These are phyloP conservation scores for Acacia acuminata DNA, from an alignment of 306 rosid genomes.

Conservation along the genomic window DNA sequence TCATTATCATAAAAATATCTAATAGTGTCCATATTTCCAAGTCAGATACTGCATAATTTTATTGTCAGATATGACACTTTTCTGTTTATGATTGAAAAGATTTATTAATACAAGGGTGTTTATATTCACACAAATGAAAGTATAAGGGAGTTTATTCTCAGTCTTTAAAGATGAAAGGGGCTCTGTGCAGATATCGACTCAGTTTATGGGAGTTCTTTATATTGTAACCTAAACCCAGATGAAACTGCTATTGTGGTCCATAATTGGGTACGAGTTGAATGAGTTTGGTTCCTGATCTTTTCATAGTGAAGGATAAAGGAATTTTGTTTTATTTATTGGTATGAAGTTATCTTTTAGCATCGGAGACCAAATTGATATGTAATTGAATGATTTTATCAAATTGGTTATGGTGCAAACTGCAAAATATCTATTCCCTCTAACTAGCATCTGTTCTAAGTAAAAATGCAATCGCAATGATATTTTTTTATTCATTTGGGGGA, in stretches of 20 bases:
- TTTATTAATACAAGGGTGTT: background rate
- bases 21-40: background rate
- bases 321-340: conserved; percentile 2
- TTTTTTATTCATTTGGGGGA: background rate
- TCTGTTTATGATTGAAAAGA: background rate
- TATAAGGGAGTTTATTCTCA: background rate
- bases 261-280: background rate
- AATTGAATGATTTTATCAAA: background rate
- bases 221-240: conserved; percentile 1
- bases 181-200: background rate
- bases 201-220: too few relatives aligned
- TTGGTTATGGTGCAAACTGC: background rate
- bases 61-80: background rate
- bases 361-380: background rate
- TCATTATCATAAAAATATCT: background rate
- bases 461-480: conserved; percentile 14
- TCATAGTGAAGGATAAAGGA: background rate
- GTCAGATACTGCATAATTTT: background rate
- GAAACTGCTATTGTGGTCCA: conserved; percentile 7
- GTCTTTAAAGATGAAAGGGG: background rate
- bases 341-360: background rate
- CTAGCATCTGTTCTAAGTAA: background rate
- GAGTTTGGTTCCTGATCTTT: background rate
- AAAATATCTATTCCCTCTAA: background rate
- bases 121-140: background rate